Base-by-base conservation (phyloP, 352 stramenopile genomes). In the Phytophthora tubulina region DNA sequence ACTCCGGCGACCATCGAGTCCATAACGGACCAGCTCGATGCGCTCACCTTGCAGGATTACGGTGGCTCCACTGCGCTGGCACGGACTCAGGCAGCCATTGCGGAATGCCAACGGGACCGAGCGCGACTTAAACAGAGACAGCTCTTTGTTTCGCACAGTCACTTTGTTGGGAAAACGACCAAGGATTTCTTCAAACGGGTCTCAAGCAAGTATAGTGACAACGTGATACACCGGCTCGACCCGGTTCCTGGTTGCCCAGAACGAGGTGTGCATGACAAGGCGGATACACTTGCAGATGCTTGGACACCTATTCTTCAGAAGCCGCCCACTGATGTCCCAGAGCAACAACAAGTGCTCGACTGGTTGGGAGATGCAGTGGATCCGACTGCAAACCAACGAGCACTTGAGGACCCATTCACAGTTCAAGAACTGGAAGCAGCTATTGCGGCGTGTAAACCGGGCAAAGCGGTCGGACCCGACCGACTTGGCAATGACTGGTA, bases 251-350 rank as follows among this genome's bases (percentile, higher is more conserved):
- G 14, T 6, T 46, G 41, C 14, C 7, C 7, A 4, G 41, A 21
- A 5, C 8, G 3, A 17, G n/a, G n/a, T n/a, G n/a, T n/a, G n/a
- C 9, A 46, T 46, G 41, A 13, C 3, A 14, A 46, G 14, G 8
- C 41, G 9, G 41, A 46, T 17, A 46, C 41, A n/a, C 41, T 46
- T 15, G 41, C 41, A 5, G 41, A 46, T 46, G 41, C 41, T 5
- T 46, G 41, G 41, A 46, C 41, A 14, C 41, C 41, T 46, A 46
- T n/a, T n/a, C n/a, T n/a, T n/a, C n/a, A n/a, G n/a, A n/a, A n/a
- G n/a, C n/a, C n/a, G n/a, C n/a, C n/a, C n/a, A n/a, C n/a, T n/a
- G n/a, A n/a, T n/a, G n/a, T n/a, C n/a, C n/a, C n/a, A n/a, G n/a
- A n/a, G n/a, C n/a, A n/a, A n/a, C n/a, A n/a, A n/a, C n/a, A n/a